A percentile compares a stretch with the other conserved stretches of the same genome.
Evolutionary conservation across 345 rosid genomes (phyloP).

Genomic region (Kandelia obovata): DNA sequence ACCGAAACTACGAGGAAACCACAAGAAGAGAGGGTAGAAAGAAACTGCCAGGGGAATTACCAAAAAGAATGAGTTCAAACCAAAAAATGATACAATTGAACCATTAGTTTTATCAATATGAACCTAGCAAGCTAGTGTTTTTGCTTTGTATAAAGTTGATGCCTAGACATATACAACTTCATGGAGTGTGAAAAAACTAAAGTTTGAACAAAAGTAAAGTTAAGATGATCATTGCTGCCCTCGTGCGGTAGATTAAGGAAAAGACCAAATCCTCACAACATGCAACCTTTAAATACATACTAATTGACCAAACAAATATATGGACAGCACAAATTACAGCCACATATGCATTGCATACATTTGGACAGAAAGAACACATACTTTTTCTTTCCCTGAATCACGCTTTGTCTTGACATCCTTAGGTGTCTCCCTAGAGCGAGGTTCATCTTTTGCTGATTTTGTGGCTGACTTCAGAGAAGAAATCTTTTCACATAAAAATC

Average conservation of each 20-base stretch:
- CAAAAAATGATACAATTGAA: no score
- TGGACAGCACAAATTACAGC: neutral
- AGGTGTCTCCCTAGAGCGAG: slow-evolving; percentile 51
- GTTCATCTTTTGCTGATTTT: slow-evolving; percentile 47
- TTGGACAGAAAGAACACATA: slow-evolving; percentile 19
- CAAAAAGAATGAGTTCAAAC: neutral
- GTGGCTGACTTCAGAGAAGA: slow-evolving; percentile 51
- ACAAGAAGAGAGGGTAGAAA: neutral
- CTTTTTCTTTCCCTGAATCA: slow-evolving; percentile 51
- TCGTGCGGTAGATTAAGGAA: neutral
- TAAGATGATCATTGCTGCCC: neutral
- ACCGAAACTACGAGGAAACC: neutral
- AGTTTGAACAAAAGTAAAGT: no score
- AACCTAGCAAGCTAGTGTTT: no score
- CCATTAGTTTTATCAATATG: no score
- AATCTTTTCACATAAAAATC: slow-evolving; percentile 39
- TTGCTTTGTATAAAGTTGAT: no score
- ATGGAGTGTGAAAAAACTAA: no score
- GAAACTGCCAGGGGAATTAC: neutral
- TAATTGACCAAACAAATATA: neutral
- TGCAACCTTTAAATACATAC: no score
- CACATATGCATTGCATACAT: neutral
- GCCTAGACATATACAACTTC: no score
- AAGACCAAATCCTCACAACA: neutral
- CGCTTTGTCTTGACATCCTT: slow-evolving; percentile 60